A percentile compares a stretch with the other conserved stretches of the same genome.
These are phyloP conservation scores for Zygoascus bituminiphila DNA, from an alignment of 805 yeast species.

Conservation along the genomic window DNA sequence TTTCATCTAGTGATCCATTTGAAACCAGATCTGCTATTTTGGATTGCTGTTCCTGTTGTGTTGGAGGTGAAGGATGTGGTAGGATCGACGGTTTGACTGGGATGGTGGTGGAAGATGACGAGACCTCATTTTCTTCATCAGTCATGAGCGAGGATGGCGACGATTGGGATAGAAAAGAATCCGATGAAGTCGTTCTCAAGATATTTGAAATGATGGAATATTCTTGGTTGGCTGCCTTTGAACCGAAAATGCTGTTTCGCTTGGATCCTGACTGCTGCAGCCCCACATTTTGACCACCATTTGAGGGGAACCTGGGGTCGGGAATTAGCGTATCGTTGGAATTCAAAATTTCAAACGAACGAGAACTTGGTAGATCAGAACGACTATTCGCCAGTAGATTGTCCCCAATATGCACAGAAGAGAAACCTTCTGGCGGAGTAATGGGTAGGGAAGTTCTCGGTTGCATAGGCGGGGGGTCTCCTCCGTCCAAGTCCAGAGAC, in stretches of 20 bases:
- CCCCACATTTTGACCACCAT: background rate
- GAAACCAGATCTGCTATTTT: background rate
- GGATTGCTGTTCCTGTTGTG: background rate
- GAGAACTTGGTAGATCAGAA: background rate
- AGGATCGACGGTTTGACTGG: background rate
- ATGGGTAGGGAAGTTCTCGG: slow-evolving; percentile 5
- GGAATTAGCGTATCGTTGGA: background rate
- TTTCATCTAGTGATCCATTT: slow-evolving; percentile 1
- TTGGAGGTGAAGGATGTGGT: too few species aligned
- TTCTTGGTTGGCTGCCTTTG: slow-evolving; percentile 30
- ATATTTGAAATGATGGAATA: slow-evolving; percentile 30
- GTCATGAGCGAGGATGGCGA: background rate
- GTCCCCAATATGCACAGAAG: slow-evolving; percentile 4
- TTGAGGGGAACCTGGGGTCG: background rate
- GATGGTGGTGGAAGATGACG: background rate
- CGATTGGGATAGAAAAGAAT: background rate
- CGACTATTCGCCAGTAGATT: background rate
- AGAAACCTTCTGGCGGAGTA: slow-evolving; percentile 13
- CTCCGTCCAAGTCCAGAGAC: background rate
- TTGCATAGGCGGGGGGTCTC: background rate
- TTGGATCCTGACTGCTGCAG: background rate
- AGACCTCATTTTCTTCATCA: background rate
- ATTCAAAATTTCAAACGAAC: background rate
- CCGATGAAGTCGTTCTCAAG: slow-evolving; percentile 14
- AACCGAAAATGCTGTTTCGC: slow-evolving; percentile 21